A percentile compares a stretch with the other conserved stretches of the same genome.
Evolutionary conservation across 2,329 filamentous ascomycete species (phyloP).

Genomic region (Botrytis tulipae): DNA sequence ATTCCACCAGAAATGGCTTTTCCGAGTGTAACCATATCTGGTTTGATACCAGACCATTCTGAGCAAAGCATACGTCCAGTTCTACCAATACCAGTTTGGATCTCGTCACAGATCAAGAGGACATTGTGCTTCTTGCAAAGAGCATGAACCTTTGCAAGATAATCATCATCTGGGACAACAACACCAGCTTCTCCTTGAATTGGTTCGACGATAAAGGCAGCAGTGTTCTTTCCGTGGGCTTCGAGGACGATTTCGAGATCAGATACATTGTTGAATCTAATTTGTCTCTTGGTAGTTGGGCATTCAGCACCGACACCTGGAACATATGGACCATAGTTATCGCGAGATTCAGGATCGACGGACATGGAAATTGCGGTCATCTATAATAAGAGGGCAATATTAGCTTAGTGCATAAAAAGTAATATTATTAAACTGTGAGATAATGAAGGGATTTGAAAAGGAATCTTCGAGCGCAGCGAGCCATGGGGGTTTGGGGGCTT

Average conservation of each 20-base stretch:
- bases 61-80: conserved; percentile 93
- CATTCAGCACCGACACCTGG: conserved; percentile 78
- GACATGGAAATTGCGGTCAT: conserved; percentile 96
- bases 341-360: conserved; percentile 89
- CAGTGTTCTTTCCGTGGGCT: conserved; percentile 77
- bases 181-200: conserved; percentile 98
- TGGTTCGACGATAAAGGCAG: conserved; percentile 91
- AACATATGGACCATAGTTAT: conserved; percentile 92
- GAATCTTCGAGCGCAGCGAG: conserved; percentile 10
- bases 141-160: conserved; percentile 74
- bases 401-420: too few species aligned
- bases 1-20: conserved; percentile 98
- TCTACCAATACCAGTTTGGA: conserved; percentile 94
- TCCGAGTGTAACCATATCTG: conserved; percentile 89
- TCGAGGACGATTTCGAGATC: conserved; percentile 79
- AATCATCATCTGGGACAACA: conserved; percentile 87
- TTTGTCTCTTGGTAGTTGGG: conserved; percentile 72
- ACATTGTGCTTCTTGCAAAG: conserved; percentile 96
- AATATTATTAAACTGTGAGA: too few species aligned
- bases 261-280: conserved; percentile 81
- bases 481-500: conserved; percentile 12
- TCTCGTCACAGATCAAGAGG: conserved; percentile 95
- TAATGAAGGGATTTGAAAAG: too few species aligned
- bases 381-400: too few species aligned
- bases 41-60: conserved; percentile 93